Evolutionary conservation across 352 stramenopile genomes (phyloP), one percentile per base, ranked within the genome.

Genomic region (Phytophthora ramorum): DNA sequence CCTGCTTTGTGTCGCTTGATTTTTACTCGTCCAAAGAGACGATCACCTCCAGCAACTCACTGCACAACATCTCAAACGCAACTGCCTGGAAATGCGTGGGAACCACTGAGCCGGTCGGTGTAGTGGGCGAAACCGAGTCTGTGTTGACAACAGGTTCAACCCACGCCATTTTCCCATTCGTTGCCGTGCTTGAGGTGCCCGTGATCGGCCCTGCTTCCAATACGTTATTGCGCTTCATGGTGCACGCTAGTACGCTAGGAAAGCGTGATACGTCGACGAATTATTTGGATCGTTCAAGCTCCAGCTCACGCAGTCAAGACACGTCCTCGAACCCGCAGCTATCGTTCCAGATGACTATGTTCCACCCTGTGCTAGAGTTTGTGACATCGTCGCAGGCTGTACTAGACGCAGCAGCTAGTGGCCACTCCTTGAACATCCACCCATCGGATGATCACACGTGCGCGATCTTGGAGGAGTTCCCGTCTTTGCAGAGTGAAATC

Each of bases 291-390:
- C 68, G 69, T 46, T 83, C 64, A 20, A 80, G 68, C 28, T 83
- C 75, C 3, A 74, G 75, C n/a, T 58, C 73, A 7, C 52, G 64
- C n/a, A 77, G 69, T 59, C 65, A 71, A 49, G 78, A 87, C 24
- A 74, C 78, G 4, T 59, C 70, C 24, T 75, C 76, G 0, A 76
- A 76, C 26, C 71, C 71, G 10, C 71, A 76, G 6, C 49, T 92
- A 22, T 92, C 86, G 14, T 94, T 92, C 61, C 83, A 94, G 63
- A 95, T 95, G 83, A 93, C 83, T 1, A 93, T 92, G 85, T 94
- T 95, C 57, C 85, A 92, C 43, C 88, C 88, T 10, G 64, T 95
- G 40, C 66, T 95, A 17, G 88, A 96, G 69, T 96, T 96, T 73
- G 81, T 96, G 19, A 94, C 88, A 19, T 90, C 88, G 2, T 92